Evolutionary conservation across 140 eudicot genomes (phyloP), one percentile per base, ranked within the genome.

Genomic region (Flaveria floridana): DNA sequence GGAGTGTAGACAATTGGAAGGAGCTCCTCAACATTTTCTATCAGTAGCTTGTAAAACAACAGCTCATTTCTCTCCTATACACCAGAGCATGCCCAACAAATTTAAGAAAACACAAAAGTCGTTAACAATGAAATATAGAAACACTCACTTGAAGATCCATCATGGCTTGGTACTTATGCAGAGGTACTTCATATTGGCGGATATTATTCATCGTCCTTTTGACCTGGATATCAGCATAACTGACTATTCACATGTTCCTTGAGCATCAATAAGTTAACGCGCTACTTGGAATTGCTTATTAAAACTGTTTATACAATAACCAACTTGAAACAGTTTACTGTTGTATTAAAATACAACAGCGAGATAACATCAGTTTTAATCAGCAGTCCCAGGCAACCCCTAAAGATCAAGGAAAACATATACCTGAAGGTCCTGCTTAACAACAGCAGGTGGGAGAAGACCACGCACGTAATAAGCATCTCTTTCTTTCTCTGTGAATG

Each of bases 91-190:
- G n/a, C 37, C 2, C n/a, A 65, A 14, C 4, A 62, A 26, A 34
- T 2, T 0, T 11, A 74, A 46, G 14, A 12, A 73, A 14, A 65
- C 11, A 55, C 26, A 15, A 34, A 21, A 65, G 50, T 7, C 2
- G 15, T 1, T 8, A 34, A 5, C 6, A 7, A 34, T 15, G 25
- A 65, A 23, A 19, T 52, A 57, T 11, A 15, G 18, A 75, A 25
- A 34, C 7, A 14, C 14, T 28, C 68, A 91, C 97, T 92, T 91
- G 97, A 78, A 91, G 97, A 80, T 89, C 96, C 96, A 89, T 91
- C 97, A 91, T 91, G 79, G 97, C 94, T 82, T 89, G 89, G 83
- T 91, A 91, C 68, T 80, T 85, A 65, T 91, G 97, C 70, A 91
- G 55, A n/a, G 97, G 96, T 73, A 91, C 87, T 80, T 89, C 87